Percentiles rank a stretch among this genome's conserved stretches.
phyloP scores from a whole-genome alignment of 2,329 filamentous ascomycete genomes.

The Aspergillus transmontanensis region DNA sequence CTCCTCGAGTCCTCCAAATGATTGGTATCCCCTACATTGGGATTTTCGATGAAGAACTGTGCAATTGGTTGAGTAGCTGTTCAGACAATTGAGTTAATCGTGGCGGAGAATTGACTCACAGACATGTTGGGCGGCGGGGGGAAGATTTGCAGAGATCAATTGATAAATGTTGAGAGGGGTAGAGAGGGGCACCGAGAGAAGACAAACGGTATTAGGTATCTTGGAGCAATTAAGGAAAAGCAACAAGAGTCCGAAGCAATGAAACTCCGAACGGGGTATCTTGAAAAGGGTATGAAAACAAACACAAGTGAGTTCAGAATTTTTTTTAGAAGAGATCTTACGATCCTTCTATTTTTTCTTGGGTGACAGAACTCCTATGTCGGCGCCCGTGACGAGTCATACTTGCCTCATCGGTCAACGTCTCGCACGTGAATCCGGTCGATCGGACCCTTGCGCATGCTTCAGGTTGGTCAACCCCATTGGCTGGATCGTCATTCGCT shows the following conservation, averaged over 20 bases:
- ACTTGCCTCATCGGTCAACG: background rate
- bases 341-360: background rate
- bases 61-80: constrained; percentile 12
- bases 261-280: constrained; percentile 1
- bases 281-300: background rate
- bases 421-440: background rate
- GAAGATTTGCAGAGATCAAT: background rate
- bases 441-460: background rate
- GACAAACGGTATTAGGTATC: background rate
- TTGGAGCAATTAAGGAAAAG: background rate
- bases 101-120: constrained; percentile 30
- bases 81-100: background rate
- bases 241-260: background rate
- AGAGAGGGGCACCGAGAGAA: background rate
- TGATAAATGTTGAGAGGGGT: background rate
- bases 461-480: background rate
- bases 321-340: too few species aligned
- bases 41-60: constrained; percentile 77
- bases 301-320: background rate
- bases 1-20: constrained; percentile 81
- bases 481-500: background rate
- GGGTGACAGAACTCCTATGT: background rate
- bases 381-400: constrained; percentile 3
- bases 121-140: constrained; percentile 31
- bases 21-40: constrained; percentile 73